Evolutionary conservation across 768 basidiomycete genomes (phyloP), one percentile per base, ranked within the genome.

Genomic region (Phylloporus scabripes): DNA sequence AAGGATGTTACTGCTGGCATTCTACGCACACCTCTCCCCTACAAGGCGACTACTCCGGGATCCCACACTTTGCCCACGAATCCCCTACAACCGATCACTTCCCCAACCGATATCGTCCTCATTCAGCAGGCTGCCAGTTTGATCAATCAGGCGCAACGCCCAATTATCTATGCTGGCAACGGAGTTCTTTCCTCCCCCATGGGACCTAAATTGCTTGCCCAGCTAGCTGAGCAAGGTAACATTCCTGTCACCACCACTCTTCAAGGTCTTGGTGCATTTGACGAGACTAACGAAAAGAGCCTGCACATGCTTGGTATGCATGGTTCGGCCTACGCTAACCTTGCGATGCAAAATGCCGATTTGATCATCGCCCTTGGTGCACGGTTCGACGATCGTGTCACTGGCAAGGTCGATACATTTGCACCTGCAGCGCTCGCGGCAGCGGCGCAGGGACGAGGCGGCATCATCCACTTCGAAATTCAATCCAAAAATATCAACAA

Each of bases 221-320:
- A 85, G 67, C 80, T 98, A 26, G 74, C 85, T 6, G 80, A 88
- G 60, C 72, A 83, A 48, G 95, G 92, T 46, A 92, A 93, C 68
- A 97, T 98, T 55, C 96, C 96, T 48, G 94, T 98, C 39, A 95
- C 92, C 52, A 98, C 96, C 17, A 97, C 95, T 36, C 72, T 99
- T 10, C 94, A 95, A 62, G 96, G 95, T 48, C 83, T 99, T 39
- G 96, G 96, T 53, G 85, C 88, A 2, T 99, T 89, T 63, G 93
- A 98, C 70, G 96, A 99, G 75, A 80, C 77, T 45, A 79, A 92
- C 68, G 81, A 84, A 31, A 82, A 78, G 68, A 85, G 86, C 55
- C 71, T 99, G 63, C 93, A 97, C 68, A 98, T 98, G 95, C 81
- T 99, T 48, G 95, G 95, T 50, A 97, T 98, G 96, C 96, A 98